phyloP scores from a whole-genome alignment of 768 basidiomycete genomes.

The Glaciozyma antarctica region DNA sequence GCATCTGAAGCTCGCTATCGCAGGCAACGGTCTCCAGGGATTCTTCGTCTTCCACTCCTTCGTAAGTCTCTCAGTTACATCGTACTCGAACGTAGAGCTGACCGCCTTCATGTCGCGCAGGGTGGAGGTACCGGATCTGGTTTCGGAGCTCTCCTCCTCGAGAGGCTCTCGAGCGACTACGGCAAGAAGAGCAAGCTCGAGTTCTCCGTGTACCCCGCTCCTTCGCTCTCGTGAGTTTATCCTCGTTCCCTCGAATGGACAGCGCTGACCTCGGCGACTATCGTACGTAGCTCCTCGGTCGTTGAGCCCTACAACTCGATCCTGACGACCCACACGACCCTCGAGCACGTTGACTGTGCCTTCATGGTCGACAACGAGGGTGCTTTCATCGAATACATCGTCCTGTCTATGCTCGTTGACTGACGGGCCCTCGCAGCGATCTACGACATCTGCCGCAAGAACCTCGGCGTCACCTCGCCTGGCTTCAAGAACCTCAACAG shows the following conservation, averaged over 20 bases:
- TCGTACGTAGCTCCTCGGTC: slow-evolving; percentile 63
- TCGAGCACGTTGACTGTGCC: slow-evolving; percentile 99
- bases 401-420: too few relatives aligned
- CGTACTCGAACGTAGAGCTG: not conserved
- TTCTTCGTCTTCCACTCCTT: slow-evolving; percentile 99
- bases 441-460: slow-evolving; percentile 66
- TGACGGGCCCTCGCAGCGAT: slow-evolving; percentile 38
- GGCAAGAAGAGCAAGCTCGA: slow-evolving; percentile 97
- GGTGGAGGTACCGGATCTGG: slow-evolving; percentile 99
- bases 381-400: too few relatives aligned
- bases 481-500: slow-evolving; percentile 91
- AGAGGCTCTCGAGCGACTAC: slow-evolving; percentile 93
- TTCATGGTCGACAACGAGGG: slow-evolving; percentile 59
- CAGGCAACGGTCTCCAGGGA: slow-evolving; percentile 69
- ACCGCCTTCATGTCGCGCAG: not conserved
- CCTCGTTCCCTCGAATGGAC: too few relatives aligned
- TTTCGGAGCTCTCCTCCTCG: slow-evolving; percentile 92
- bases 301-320: slow-evolving; percentile 91
- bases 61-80: slow-evolving; percentile 1
- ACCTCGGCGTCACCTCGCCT: slow-evolving; percentile 70
- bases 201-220: slow-evolving; percentile 50
- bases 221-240: not conserved
- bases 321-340: slow-evolving; percentile 94
- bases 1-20: too few relatives aligned
- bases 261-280: too few relatives aligned